phyloP scores from a whole-genome alignment of 371 early-diverging fungal genomes.

The Nematocida minor region DNA sequence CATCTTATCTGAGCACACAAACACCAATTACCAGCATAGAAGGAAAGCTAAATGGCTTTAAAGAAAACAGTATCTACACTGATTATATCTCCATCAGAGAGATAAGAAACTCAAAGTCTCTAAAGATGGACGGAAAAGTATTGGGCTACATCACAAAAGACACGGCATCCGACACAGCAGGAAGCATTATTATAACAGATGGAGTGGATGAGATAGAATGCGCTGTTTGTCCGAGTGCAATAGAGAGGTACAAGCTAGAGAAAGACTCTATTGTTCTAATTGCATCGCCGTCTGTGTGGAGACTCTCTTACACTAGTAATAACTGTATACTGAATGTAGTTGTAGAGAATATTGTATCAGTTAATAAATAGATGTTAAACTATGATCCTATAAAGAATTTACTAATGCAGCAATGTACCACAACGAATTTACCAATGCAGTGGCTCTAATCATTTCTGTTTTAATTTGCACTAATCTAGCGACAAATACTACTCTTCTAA shows the following conservation, averaged over 20 bases:
- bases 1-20: constrained; percentile 18
- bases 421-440: too few relatives aligned
- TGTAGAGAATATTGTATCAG: background rate
- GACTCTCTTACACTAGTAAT: background rate
- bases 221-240: constrained; percentile 7
- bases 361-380: background rate
- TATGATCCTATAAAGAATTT: too few relatives aligned
- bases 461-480: too few relatives aligned
- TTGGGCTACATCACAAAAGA: background rate
- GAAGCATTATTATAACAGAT: background rate
- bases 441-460: too few relatives aligned
- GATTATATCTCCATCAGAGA: background rate
- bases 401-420: too few relatives aligned
- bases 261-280: constrained; percentile 28
- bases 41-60: background rate
- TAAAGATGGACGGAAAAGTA: constrained; percentile 7
- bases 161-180: background rate
- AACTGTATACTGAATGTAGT: background rate
- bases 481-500: too few relatives aligned
- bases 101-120: background rate
- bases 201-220: constrained; percentile 14
- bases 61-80: background rate
- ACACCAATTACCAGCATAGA: background rate
- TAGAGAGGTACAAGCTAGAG: background rate
- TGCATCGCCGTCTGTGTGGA: constrained; percentile 40